Conservation (phyloP, 2,329 filamentous ascomycete species). For the Aspergillus transmontanensis region DNA sequence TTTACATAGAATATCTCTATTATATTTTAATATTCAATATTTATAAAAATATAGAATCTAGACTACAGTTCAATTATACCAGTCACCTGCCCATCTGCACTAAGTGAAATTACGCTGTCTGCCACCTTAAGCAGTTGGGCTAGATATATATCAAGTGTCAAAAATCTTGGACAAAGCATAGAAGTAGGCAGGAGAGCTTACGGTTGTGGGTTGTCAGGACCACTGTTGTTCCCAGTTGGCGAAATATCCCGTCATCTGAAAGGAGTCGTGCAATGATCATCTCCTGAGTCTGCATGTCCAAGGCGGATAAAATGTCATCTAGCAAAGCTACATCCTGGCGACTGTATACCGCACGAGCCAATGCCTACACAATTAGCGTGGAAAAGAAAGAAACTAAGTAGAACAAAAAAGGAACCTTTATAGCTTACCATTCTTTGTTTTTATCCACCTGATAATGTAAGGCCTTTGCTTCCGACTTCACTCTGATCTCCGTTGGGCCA, state of each 20-base stretch:
- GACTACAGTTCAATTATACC: too few species aligned
- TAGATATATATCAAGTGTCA: background rate
- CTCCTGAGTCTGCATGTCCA: constrained; percentile 4
- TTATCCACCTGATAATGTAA: background rate
- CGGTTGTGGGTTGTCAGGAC: constrained; percentile 5
- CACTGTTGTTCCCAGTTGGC: constrained; percentile 7
- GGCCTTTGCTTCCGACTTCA: background rate
- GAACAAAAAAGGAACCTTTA: constrained; percentile 26
- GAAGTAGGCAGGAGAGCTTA: background rate
- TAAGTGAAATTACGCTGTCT: constrained; percentile 1
- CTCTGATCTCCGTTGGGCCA: background rate
- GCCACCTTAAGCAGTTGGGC: constrained; percentile 4
- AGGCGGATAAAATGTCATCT: constrained; percentile 30
- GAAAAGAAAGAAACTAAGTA: background rate
- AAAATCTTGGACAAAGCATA: background rate
- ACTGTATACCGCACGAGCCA: background rate
- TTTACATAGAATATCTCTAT: too few species aligned
- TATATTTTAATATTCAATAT: too few species aligned
- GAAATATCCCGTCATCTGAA: constrained; percentile 5
- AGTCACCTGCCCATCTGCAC: background rate
- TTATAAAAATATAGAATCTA: too few species aligned
- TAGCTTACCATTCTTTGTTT: background rate
- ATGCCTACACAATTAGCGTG: background rate
- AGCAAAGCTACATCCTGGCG: background rate
- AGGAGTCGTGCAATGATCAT: background rate